Evolutionary conservation across 306 rosid genomes (phyloP).

Genomic region (Fragaria nilgerrensis): DNA sequence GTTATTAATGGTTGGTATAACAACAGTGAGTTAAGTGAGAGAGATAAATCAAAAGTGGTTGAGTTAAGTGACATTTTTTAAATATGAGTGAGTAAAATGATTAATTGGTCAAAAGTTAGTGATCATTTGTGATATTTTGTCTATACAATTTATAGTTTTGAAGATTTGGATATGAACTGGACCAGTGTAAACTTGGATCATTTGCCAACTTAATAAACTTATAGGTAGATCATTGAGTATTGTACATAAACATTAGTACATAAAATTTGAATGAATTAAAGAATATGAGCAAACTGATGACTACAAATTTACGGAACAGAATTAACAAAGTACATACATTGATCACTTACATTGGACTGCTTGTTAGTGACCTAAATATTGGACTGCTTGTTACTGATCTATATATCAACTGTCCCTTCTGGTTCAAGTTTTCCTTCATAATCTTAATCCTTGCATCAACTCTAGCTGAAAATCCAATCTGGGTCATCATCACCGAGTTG

Average conservation of each 20-base stretch:
- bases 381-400: conserved; percentile 23
- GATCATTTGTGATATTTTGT: no score
- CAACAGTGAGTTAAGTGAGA: no score
- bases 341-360: conserved; percentile 14
- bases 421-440: conserved; percentile 22
- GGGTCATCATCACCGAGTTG: conserved; percentile 24
- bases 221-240: not conserved
- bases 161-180: not conserved
- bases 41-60: no score
- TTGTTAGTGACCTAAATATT: conserved; percentile 21
- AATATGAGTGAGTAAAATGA: no score
- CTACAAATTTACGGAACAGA: not conserved
- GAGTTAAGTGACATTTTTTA: no score
- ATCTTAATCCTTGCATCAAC: conserved; percentile 29
- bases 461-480: conserved; percentile 32
- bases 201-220: not conserved
- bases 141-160: no score
- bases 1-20: no score
- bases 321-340: not conserved
- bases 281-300: not conserved
- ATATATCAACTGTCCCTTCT: conserved; percentile 18
- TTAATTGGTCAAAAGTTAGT: no score
- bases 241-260: not conserved
- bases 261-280: conserved; percentile 1
- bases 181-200: not conserved